Conservation (phyloP, 202 grass and related monocot genomes). For the Cymbopogon flexuosus region DNA sequence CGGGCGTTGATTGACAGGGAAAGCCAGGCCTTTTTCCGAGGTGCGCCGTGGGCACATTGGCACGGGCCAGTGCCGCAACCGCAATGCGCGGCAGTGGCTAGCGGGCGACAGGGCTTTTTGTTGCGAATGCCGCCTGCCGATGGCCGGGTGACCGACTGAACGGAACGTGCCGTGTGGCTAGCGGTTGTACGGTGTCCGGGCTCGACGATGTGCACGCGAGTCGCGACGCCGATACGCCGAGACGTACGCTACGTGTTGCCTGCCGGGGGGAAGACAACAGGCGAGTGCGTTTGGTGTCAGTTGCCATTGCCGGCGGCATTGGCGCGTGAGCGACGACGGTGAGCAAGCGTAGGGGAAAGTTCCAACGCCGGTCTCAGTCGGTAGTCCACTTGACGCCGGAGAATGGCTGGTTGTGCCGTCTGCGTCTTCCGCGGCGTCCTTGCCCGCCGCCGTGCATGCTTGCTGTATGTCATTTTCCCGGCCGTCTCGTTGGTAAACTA, state of each 20-base stretch:
- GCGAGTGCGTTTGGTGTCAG: neutral
- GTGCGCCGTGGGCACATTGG: too few species aligned
- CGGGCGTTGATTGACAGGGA: neutral
- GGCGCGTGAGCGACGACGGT: neutral
- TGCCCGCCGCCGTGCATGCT: neutral
- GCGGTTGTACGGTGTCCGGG: too few species aligned
- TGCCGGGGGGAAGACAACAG: neutral
- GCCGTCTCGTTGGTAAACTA: too few species aligned
- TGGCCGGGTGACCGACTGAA: too few species aligned
- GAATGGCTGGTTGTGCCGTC: neutral
- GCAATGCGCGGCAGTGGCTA: too few species aligned
- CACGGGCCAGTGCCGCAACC: neutral
- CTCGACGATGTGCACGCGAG: too few species aligned
- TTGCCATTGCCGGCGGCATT: neutral
- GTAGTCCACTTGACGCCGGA: neutral
- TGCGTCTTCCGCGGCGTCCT: neutral
- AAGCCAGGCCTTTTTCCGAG: neutral
- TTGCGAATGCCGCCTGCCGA: too few species aligned
- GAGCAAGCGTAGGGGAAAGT: neutral
- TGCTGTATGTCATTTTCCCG: neutral
- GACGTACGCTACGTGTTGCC: neutral
- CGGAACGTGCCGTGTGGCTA: too few species aligned
- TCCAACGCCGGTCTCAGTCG: neutral
- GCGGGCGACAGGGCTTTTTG: neutral
- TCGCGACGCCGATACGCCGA: neutral